phyloP scores from a whole-genome alignment of 2,329 filamentous ascomycete species.

The Colletotrichum sp. region DNA sequence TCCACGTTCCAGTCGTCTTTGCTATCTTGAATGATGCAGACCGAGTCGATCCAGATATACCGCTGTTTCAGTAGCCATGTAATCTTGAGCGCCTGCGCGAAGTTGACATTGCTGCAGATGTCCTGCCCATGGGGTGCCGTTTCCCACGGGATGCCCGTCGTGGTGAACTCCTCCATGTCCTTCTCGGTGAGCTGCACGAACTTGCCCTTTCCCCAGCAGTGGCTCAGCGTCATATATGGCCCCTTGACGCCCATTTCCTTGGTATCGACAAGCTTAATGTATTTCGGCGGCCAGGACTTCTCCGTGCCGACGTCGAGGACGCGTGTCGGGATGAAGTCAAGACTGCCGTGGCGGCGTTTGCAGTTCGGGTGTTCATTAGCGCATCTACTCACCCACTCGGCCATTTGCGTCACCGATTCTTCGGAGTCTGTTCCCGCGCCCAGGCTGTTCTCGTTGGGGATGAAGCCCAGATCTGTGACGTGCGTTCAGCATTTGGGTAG shows the following conservation, averaged over 20 bases:
- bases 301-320: slow-evolving; percentile 15
- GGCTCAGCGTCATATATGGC: slow-evolving; percentile 23
- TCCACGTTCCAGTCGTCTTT: slow-evolving; percentile 22
- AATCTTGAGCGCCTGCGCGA: slow-evolving; percentile 24
- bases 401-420: not conserved
- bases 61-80: slow-evolving; percentile 14
- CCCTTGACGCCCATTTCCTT: not conserved
- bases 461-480: not conserved
- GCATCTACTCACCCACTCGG: slow-evolving; percentile 17
- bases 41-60: slow-evolving; percentile 31
- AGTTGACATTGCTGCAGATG: slow-evolving; percentile 13
- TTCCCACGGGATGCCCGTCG: not conserved
- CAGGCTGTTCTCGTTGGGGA: not conserved
- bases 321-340: slow-evolving; percentile 12
- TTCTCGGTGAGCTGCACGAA: slow-evolving; percentile 2
- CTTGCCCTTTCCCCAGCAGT: slow-evolving; percentile 23
- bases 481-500: not conserved
- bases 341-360: not conserved
- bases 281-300: not conserved
- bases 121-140: not conserved
- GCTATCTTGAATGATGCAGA: slow-evolving; percentile 27
- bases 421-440: not conserved
- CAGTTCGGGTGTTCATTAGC: slow-evolving; percentile 1
- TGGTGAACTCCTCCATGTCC: not conserved
- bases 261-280: not conserved